Evolutionary conservation across 2,329 filamentous ascomycete genomes (phyloP), one percentile per base, ranked within the genome.

Genomic region (Colletotrichum tanaceti): DNA sequence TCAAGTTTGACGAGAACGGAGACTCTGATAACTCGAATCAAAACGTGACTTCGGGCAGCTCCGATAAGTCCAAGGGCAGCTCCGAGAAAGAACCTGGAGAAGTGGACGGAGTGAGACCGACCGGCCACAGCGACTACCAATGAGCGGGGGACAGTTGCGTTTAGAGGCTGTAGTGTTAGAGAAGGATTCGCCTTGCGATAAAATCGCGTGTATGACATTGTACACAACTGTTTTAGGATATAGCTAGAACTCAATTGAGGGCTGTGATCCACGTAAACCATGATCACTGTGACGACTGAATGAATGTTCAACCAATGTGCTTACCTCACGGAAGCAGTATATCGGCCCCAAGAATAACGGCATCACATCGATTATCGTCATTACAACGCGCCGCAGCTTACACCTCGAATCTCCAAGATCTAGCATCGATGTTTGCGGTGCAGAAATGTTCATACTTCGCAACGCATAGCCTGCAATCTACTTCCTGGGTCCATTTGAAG

Each of bases 101-200:
- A 49, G 10, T 65, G 6, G 20, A 28, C 16, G 62, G 62, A 4
- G 38, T 66, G 24, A 55, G 50, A 39, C 66, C 66, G 7, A 52
- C 55, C 20, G 66, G 66, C 1, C 66, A 69, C 50, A 69, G 66
- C 14, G 66, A 69, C n/a, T 69, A 69, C 10, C 66, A 69, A 52
- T 69, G 22, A 69, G 32, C 1, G 4, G 9, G 16, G 5, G 1
- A 58, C 14, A 3, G 41, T 35, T 44, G 7, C 4, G 10, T 22
- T 3, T 1, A n/a, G 1, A 7, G 38, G 14, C 13, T 1, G 14
- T 43, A 38, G 24, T 38, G 9, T 35, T 10, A 35, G 9, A 35
- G 9, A 35, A 10, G 32, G 32, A 10, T 7, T 35, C 32, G 32
- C 9, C 11, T 58, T 47, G 6, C 41, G 7, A 18, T 2, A 24